phyloP scores from a whole-genome alignment of 176 grass and related monocot species.

The Tillandsia fasciculata region DNA sequence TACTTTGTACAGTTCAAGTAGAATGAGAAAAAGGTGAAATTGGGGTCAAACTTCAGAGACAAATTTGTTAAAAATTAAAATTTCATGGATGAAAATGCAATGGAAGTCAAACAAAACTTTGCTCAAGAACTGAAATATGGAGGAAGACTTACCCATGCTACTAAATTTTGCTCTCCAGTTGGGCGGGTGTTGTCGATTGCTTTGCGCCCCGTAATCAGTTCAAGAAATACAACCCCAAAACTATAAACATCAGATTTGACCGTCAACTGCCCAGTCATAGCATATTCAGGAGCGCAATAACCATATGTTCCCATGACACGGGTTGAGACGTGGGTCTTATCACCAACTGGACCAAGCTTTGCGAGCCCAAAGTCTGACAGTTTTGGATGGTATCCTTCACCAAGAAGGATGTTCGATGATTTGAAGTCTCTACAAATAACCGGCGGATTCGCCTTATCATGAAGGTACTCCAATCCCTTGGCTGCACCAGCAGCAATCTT shows the following conservation, averaged over 20 bases:
- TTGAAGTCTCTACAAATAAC: slow-evolving; percentile 92
- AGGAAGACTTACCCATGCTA: slow-evolving; percentile 65
- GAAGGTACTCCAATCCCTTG: slow-evolving; percentile 82
- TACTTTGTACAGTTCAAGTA: too few species aligned
- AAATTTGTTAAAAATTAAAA: too few species aligned
- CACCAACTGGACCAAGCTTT: slow-evolving; percentile 85
- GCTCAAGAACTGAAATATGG: neutral
- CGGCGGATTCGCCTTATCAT: slow-evolving; percentile 77
- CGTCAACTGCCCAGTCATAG: slow-evolving; percentile 85
- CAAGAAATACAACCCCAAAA: slow-evolving; percentile 85
- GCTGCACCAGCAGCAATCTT: slow-evolving; percentile 93
- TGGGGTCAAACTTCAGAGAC: too few species aligned
- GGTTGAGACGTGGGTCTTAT: slow-evolving; percentile 89
- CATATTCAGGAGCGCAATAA: slow-evolving; percentile 92
- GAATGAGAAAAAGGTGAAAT: too few species aligned
- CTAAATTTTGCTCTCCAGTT: slow-evolving; percentile 70
- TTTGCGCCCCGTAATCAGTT: slow-evolving; percentile 79
- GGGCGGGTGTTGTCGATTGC: slow-evolving; percentile 72
- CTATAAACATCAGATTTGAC: slow-evolving; percentile 90
- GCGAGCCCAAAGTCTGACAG: slow-evolving; percentile 86
- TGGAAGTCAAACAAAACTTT: neutral
- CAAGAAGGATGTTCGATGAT: slow-evolving; percentile 87
- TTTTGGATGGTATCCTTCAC: slow-evolving; percentile 70
- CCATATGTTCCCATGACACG: slow-evolving; percentile 89
- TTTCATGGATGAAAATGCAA: too few species aligned